Base-by-base conservation (phyloP, 495 filamentous ascomycete genomes). In the Entonaema liquescens region DNA sequence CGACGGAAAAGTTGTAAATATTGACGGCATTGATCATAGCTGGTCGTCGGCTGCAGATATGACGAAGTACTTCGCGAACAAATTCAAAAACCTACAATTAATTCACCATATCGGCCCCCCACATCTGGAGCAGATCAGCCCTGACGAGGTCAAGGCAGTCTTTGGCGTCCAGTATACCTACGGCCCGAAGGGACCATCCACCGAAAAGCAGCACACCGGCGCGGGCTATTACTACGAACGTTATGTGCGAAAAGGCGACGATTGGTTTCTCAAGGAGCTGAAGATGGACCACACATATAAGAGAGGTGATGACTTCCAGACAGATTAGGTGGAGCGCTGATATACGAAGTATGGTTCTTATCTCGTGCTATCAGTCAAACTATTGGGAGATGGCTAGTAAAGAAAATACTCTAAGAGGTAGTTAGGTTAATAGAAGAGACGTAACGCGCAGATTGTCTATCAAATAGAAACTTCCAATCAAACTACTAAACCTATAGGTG, bases 201-300 rank as follows among this genome's bases (percentile, higher is more conserved):
- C 29, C 17, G 42, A 40, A 28, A 23, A 19, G 9, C 54, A 59
- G n/a, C 1, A 23, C 15, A 59, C 23, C 2, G 63, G 63, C 21
- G 63, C 42, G 29, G 63, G 63, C 1, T 52, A 66, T 29, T 66
- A 66, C 31, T 11, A 66, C 55, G 63, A 66, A 40, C 58, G 42
- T 15, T 66, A 44, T 44, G 38, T 33, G 29, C 28, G 55, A 21
- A 66, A 40, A 44, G 55, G 31, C 0, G 38, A 59, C 9, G 63
- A 66, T 11, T 66, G 63, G 63, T 59, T 66, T 29, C 17, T 56
- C 7, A 56, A 56, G 53, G 29, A 56, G n/a, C 1, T 56, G 53
- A 36, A 56, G 5, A 23, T 56, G 53, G 1, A 56, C 29, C 17
- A 5, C 28, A 56, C 53, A n/a, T 56, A 56, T 17, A 0, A 0